phyloP scores from a whole-genome alignment of 192 early-diverging fungal genomes.

The Podochytrium sp. region DNA sequence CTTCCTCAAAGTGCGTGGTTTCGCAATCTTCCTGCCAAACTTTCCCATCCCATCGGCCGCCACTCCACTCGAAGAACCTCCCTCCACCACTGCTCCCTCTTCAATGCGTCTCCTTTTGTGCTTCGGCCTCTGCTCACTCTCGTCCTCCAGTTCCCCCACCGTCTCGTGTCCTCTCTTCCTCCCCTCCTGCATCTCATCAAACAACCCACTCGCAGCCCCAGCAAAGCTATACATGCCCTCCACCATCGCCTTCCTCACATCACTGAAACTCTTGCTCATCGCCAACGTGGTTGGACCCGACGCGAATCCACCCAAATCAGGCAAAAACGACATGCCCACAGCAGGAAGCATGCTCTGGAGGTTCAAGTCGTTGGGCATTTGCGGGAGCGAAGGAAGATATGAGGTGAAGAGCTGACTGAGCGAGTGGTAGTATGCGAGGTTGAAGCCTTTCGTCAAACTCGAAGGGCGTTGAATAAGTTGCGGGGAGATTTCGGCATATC shows the following conservation, averaged over 20 bases:
- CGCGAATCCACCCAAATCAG: conserved; percentile 1
- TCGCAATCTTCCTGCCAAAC: neutral
- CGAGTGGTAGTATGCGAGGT: conserved; percentile 45
- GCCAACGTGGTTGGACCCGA: neutral
- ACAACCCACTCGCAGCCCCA: neutral
- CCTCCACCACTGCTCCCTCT: neutral
- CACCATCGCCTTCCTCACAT: conserved; percentile 8
- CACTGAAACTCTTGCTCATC: neutral
- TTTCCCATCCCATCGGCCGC: neutral
- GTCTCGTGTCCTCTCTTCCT: conserved; percentile 10
- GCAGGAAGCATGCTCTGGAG: conserved; percentile 25
- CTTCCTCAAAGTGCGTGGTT: too few species aligned
- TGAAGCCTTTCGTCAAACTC: conserved; percentile 23
- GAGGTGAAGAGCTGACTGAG: conserved; percentile 38
- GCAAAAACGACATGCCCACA: conserved; percentile 5
- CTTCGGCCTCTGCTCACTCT: conserved; percentile 2
- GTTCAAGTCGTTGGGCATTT: conserved; percentile 12
- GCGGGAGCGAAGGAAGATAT: conserved; percentile 44
- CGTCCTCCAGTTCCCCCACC: neutral
- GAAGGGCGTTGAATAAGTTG: conserved; percentile 49
- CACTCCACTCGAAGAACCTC: too few species aligned
- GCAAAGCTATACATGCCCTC: conserved; percentile 18
- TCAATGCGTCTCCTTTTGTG: conserved; percentile 10
- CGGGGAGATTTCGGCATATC: conserved; percentile 49
- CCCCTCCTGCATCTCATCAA: neutral